These are phyloP conservation scores for Saccharum hybrid DNA, from an alignment of 202 grass and related monocot species.

Conservation along the genomic window DNA sequence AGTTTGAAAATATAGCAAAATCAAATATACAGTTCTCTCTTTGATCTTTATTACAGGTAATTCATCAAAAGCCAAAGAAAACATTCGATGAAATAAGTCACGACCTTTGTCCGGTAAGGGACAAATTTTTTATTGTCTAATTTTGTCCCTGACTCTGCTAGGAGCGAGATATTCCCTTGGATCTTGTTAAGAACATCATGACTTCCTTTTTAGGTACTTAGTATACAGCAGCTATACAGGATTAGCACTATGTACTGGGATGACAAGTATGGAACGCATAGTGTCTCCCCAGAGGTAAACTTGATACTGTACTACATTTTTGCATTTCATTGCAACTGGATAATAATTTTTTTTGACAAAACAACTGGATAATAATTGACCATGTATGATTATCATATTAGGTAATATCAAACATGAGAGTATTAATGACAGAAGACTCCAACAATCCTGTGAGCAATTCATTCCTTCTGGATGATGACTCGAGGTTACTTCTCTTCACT, in stretches of 20 bases:
- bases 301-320: conserved; percentile 22
- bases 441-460: conserved; percentile 98
- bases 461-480: conserved; percentile 96
- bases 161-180: conserved; percentile 39
- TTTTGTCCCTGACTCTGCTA: not conserved
- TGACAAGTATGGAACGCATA: conserved; percentile 98
- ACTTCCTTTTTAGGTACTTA: conserved; percentile 71
- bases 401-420: conserved; percentile 99
- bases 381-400: conserved; percentile 46
- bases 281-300: conserved; percentile 89
- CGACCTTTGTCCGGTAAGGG: conserved; percentile 94
- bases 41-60: conserved; percentile 67
- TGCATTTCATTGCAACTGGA: conserved; percentile 35
- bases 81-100: conserved; percentile 98
- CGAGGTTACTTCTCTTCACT: conserved; percentile 67
- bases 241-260: conserved; percentile 99
- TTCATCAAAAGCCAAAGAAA: conserved; percentile 99
- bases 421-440: conserved; percentile 96
- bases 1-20: conserved; percentile 28
- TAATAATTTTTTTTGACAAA: not conserved
- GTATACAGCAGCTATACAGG: conserved; percentile 98
- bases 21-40: conserved; percentile 34
- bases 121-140: conserved; percentile 20
- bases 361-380: conserved; percentile 27
- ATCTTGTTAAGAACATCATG: conserved; percentile 45